Base-by-base conservation (phyloP, 176 grass and related monocot genomes). In the Juncus effusus region DNA sequence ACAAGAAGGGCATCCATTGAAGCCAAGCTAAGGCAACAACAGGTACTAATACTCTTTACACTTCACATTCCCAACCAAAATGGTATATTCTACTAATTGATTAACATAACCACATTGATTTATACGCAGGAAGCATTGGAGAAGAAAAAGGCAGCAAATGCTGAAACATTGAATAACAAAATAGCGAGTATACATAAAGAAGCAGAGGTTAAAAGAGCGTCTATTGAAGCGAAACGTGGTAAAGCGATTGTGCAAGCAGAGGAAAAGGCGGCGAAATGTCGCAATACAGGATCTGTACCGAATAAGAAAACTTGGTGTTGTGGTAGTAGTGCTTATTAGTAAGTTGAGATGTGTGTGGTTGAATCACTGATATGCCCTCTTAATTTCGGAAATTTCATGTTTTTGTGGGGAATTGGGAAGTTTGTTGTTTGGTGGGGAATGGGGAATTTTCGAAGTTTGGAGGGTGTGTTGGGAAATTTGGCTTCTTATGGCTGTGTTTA, bases 141-240 rank as follows among this genome's bases (percentile, higher is more conserved):
- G 42, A 95, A 81, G 77, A 95, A 90, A 76, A 87, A 84, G 68
- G 86, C 90, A 3, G 75, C 64, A 4, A 83, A 84, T 10, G 86
- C 79, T 5, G 90, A 90, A 76, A 90, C 81, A 63, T 60, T 87
- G 42, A 90, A 84, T 69, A 95, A 90, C 77, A 84, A 86, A 84
- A 56, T 90, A 42, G 86, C 86, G 2, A 50, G 65, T 58, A 65
- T 95, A 42, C 90, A 87, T 76, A 95, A 87, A 65, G 62, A 78
- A 3, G 86, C 90, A 4, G 90, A 95, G 77, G 82, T 90, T 74
- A 90, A 84, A 86, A 81, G 78, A 80, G 86, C 86, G 1, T 7
- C 65, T 36, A 55, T 87, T 0, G 86, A 90, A 55, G 83, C 83
- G 2, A 80, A 79, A 59, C 86, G 75, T 2, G 86, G 86, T 0